These are phyloP conservation scores for Bruguiera sexangula DNA, from an alignment of 345 rosid genomes.

Conservation along the genomic window DNA sequence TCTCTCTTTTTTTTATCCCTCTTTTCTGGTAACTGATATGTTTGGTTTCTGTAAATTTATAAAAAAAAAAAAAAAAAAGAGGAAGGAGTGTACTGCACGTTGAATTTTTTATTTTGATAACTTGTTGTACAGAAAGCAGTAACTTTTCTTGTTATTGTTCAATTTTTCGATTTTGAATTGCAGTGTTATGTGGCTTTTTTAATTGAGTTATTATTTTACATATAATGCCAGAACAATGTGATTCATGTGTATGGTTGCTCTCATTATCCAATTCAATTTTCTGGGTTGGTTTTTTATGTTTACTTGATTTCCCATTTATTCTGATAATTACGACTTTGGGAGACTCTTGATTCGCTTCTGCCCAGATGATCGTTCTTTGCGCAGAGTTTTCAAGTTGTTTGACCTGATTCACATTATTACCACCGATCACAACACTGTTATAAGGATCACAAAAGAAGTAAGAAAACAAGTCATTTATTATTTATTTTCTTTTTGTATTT, in stretches of 20 bases:
- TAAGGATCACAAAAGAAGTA: conserved; percentile 85
- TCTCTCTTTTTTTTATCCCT: background rate
- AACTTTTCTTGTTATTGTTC: background rate
- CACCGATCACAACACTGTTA: conserved; percentile 69
- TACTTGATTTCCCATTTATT: background rate
- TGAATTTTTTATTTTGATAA: background rate
- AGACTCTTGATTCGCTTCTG: background rate
- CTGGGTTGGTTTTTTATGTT: background rate
- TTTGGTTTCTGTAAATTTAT: background rate
- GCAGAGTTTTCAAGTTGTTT: conserved; percentile 81
- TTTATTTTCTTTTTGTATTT: too few species aligned
- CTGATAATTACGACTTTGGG: background rate
- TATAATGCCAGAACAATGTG: background rate
- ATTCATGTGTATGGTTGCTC: background rate
- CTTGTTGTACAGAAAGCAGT: background rate
- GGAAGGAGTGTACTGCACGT: background rate
- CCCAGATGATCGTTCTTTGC: conserved; percentile 64
- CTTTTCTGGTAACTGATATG: background rate
- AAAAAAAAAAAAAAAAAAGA: background rate
- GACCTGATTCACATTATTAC: conserved; percentile 76
- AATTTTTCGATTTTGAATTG: too few species aligned
- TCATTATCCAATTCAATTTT: background rate
- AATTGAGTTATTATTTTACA: background rate
- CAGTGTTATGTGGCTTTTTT: background rate
- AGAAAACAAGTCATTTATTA: conserved; percentile 6